These are phyloP conservation scores for Diaporthe sp. DNA, from an alignment of 2,329 filamentous ascomycete genomes.

Conservation along the genomic window DNA sequence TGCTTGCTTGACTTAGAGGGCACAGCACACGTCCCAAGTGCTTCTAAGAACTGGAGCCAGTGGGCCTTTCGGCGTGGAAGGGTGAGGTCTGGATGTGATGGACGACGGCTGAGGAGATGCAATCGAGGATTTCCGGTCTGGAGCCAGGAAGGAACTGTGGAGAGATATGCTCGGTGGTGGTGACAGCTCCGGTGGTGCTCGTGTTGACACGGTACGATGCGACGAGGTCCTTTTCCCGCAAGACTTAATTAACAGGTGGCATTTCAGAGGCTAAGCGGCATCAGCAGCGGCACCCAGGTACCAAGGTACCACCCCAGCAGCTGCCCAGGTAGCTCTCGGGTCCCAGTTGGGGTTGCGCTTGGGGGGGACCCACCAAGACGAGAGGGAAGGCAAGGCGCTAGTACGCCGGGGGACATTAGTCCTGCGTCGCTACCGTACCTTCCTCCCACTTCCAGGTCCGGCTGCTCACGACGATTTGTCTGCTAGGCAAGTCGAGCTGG, in stretches of 20 bases:
- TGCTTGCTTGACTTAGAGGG: not conserved
- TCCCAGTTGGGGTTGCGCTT: slow-evolving; percentile 1
- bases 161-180: slow-evolving; percentile 28
- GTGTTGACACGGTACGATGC: slow-evolving; percentile 28
- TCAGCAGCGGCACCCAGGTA: not conserved
- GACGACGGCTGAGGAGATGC: slow-evolving; percentile 2
- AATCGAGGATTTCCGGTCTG: not conserved
- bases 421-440: not conserved
- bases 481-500: not conserved
- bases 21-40: slow-evolving; percentile 16
- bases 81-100: slow-evolving; percentile 9
- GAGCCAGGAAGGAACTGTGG: slow-evolving; percentile 20
- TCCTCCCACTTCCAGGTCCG: not conserved
- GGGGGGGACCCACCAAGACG: slow-evolving; percentile 5
- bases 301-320: not conserved
- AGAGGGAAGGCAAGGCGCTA: slow-evolving; percentile 21
- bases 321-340: slow-evolving; percentile 9
- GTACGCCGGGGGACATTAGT: not conserved
- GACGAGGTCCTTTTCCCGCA: slow-evolving; percentile 11
- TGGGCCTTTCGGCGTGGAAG: slow-evolving; percentile 25
- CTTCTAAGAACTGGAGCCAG: slow-evolving; percentile 29
- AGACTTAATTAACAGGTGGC: slow-evolving; percentile 40
- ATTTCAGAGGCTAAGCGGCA: slow-evolving; percentile 34
- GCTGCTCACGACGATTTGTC: not conserved
- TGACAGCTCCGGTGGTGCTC: slow-evolving; percentile 17